Percentiles rank a stretch among this genome's conserved stretches.
Evolutionary conservation across 83 land plant species (phyloP).

Genomic region (Isoetes engelmannii): DNA sequence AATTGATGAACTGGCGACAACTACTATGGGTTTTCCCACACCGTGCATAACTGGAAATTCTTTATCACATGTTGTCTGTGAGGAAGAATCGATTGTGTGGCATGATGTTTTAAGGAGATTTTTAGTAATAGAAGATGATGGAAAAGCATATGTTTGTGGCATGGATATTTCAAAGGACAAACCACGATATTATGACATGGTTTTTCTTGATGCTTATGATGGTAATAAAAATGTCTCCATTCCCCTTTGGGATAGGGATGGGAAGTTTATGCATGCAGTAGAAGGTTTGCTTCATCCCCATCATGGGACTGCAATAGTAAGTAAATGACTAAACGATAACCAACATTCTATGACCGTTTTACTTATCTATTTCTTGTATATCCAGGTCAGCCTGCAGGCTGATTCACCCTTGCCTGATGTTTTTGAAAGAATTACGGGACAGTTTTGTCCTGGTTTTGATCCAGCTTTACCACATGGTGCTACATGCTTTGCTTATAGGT

Average conservation of each 20-base stretch:
- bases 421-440: conserved; percentile 22
- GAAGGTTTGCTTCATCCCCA: conserved; percentile 41
- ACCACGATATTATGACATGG: conserved; percentile 52
- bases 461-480: conserved; percentile 46
- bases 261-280: conserved; percentile 55
- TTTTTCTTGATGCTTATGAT: conserved; percentile 92
- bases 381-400: conserved; percentile 55
- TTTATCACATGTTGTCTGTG: conserved; percentile 5
- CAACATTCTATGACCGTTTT: no score
- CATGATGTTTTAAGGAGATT: conserved; percentile 48
- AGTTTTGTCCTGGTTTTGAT: conserved; percentile 37
- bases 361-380: neutral
- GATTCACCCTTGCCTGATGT: conserved; percentile 37
- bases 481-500: conserved; percentile 48
- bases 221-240: conserved; percentile 79
- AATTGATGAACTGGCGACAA: conserved; percentile 71
- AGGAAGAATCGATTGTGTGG: conserved; percentile 49
- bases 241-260: conserved; percentile 59
- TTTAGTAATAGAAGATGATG: conserved; percentile 59
- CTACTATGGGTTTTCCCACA: conserved; percentile 85
- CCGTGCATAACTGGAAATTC: conserved; percentile 23
- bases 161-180: conserved; percentile 6
- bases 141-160: conserved; percentile 42
- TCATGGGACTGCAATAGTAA: conserved; percentile 85
- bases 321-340: neutral